Evolutionary conservation across 78 protist genomes (phyloP), one percentile per base, ranked within the genome.

Genomic region (Capsaspora owczarzaki): DNA sequence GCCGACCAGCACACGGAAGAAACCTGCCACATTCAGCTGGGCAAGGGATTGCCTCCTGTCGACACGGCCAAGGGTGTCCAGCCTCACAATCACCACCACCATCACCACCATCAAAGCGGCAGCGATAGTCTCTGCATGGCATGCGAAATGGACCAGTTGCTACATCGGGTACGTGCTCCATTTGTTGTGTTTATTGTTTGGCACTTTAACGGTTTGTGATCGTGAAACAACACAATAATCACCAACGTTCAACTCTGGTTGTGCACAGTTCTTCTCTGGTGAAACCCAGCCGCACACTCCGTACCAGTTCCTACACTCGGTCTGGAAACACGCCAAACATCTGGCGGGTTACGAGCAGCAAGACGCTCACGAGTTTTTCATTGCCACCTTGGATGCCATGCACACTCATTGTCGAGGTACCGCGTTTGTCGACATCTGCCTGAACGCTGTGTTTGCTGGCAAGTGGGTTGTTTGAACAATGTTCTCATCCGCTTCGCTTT

Each of bases 321-420:
- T 84, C 68, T 90, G 94, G 94, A 53, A 46, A 60, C 44, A 69
- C 56, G 60, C 88, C 0, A 69, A 63, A 25, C 72, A 79, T 49
- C 82, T 91, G 43, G 88, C 87, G 14, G 92, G 92, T 3, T 88
- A 88, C 76, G 92, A 87, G 76, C 95, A 91, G 79, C 95, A 91
- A 31, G 95, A 91, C 79, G 95, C 95, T 31, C 95, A 91, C 47
- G 95, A 91, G 80, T 89, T 89, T 43, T 76, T 89, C 81, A 83
- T 91, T 23, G 72, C 87, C 16, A 43, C 83, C 35, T 61, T 91
- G 46, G 80, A 89, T 77, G 88, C 80, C 38, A 70, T 91, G 68
- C 90, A 88, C 77, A 35, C 68, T 14, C 85, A 87, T 71, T 83
- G 81, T 46, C 80, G 84, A n/a, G 85, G 85, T 44, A 80, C 77